These are phyloP conservation scores for Logfia minima DNA, from an alignment of 129 eudicot genomes.

Conservation along the genomic window DNA sequence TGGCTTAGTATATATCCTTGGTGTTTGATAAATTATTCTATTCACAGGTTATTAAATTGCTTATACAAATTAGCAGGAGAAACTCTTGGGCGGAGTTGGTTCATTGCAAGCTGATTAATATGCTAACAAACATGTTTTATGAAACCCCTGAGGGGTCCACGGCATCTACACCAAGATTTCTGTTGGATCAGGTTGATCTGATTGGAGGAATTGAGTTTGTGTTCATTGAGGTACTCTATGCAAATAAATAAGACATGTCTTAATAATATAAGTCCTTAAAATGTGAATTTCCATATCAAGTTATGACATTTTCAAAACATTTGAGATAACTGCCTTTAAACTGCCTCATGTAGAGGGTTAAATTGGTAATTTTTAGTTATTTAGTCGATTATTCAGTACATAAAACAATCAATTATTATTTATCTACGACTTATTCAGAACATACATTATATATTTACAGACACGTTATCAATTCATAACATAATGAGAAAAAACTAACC, in stretches of 20 bases:
- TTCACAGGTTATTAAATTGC: slow-evolving; percentile 74
- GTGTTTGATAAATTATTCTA: not conserved
- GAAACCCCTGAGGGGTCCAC: slow-evolving; percentile 56
- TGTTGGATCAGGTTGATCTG: slow-evolving; percentile 74
- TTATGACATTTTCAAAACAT: too few species aligned
- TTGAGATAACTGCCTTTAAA: too few species aligned
- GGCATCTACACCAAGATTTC: slow-evolving; percentile 55
- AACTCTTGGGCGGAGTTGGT: slow-evolving; percentile 98
- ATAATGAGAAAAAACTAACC: too few species aligned
- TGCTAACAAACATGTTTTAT: slow-evolving; percentile 92
- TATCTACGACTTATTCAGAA: too few species aligned
- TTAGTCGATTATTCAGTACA: too few species aligned
- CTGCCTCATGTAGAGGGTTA: too few species aligned
- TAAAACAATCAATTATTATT: too few species aligned
- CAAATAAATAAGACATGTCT: not conserved
- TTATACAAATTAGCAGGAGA: slow-evolving; percentile 72
- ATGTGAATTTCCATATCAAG: too few species aligned
- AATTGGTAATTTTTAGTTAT: too few species aligned
- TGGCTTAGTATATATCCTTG: not conserved
- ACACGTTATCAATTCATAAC: too few species aligned
- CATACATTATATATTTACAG: too few species aligned
- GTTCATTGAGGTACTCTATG: slow-evolving; percentile 67
- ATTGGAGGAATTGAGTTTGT: slow-evolving; percentile 96
- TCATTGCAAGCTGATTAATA: slow-evolving; percentile 84
- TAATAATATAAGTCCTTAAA: too few species aligned